Base-by-base conservation (phyloP, 2,329 filamentous ascomycete species). In the Daldinia sp. region DNA sequence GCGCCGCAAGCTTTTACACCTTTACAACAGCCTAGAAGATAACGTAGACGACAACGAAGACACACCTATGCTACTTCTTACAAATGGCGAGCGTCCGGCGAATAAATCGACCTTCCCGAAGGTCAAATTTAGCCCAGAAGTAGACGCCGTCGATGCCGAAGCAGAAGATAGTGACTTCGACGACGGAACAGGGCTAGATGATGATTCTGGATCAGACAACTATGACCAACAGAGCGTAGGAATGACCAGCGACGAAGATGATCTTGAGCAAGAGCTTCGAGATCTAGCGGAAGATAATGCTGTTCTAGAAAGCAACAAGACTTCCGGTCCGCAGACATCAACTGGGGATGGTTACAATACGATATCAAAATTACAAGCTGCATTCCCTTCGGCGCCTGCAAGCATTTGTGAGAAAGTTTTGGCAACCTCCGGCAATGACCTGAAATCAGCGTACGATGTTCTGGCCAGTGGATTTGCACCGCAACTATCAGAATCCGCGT, bases 1-100 rank as follows among this genome's bases (percentile, higher is more conserved):
- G 78, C 87, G 87, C 73, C 86, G 85, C 39, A 84, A 89, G 73
- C 73, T 91, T 72, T 78, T 78, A 10, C 81, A 83, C 61, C 74
- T 79, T 9, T 78, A 80, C 20, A 74, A 75, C 1, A 77, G 79
- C 2, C 74, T 74, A 61, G 68, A 79, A 62, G 74, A 73, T 26
- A 63, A 76, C 7, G 78, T 79, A 0, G 70, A 81, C 3, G 72
- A 65, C 20, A 74, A 77, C 37, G 76, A 77, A 18, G 79, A 77
- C 44, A 71, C 55, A 42, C 76, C 28, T 69, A 76, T 71, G 63
- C 74, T 79, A 20, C 71, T 80, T 15, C 69, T 82, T n/a, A 79
- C 81, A 3, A 72, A 76, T 48, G 69, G 78, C 37, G 65, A 80
- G 63, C 60, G 74, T 57, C 30, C 48, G 46, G 41, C 58, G 18